phyloP scores from a whole-genome alignment of 208 protist species.

The Angomonas desouzai region DNA sequence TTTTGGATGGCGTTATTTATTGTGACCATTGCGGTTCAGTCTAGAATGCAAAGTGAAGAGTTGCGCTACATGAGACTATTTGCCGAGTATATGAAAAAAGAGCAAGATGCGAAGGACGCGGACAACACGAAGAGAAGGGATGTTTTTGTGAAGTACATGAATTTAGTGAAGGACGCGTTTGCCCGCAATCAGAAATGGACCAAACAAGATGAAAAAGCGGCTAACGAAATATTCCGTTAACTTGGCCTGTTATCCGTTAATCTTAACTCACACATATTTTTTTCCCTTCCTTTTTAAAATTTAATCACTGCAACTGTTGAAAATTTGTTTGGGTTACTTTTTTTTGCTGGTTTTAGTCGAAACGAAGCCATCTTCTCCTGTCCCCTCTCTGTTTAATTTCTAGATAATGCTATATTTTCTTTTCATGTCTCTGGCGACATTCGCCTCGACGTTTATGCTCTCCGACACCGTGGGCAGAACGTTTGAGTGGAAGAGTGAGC shows the following conservation, averaged over 20 bases:
- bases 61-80: constrained; percentile 85
- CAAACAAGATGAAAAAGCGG: constrained; percentile 39
- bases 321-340: no score
- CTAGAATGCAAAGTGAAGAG: constrained; percentile 68
- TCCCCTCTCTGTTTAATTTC: background rate
- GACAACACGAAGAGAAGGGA: constrained; percentile 71
- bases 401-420: constrained; percentile 9
- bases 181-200: constrained; percentile 73
- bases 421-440: background rate
- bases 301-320: no score
- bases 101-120: constrained; percentile 78
- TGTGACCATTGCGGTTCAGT: constrained; percentile 54
- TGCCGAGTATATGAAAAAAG: constrained; percentile 50
- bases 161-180: constrained; percentile 74
- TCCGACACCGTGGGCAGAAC: background rate
- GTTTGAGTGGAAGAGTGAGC: constrained; percentile 2
- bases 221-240: constrained; percentile 1
- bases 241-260: no score
- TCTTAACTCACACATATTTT: no score
- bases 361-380: background rate
- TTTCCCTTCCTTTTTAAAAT: no score
- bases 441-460: constrained; percentile 9
- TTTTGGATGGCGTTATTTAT: constrained; percentile 77
- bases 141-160: constrained; percentile 75
- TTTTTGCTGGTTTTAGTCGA: no score